These are phyloP conservation scores for Aureobasidium melanogenum DNA, from an alignment of 2,329 filamentous ascomycete genomes.

Conservation along the genomic window DNA sequence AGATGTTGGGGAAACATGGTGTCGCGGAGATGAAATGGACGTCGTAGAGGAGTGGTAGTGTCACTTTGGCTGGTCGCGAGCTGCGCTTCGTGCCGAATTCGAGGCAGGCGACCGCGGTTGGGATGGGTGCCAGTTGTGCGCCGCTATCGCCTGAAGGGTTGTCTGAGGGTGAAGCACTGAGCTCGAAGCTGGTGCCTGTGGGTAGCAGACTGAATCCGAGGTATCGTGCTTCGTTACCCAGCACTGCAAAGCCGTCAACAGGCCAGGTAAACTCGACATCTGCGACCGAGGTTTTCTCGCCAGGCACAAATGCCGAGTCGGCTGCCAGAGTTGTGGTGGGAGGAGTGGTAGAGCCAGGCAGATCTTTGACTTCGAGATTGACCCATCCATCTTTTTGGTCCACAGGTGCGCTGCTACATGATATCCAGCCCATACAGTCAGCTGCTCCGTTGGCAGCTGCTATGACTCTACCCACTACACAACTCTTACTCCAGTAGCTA, in stretches of 20 bases:
- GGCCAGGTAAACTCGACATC: conserved; percentile 28
- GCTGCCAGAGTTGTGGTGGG: conserved; percentile 22
- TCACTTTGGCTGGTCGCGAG: conserved; percentile 9
- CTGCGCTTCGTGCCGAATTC: conserved; percentile 17
- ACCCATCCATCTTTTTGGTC: conserved; percentile 41
- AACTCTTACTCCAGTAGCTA: conserved; percentile 51
- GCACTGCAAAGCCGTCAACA: conserved; percentile 23
- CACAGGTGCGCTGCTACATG: conserved; percentile 29
- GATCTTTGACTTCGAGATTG: conserved; percentile 33
- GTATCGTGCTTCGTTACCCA: conserved; percentile 21
- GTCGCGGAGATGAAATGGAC: conserved; percentile 47
- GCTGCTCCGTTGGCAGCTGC: conserved; percentile 35
- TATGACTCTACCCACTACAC: conserved; percentile 46
- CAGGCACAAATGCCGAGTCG: conserved; percentile 30
- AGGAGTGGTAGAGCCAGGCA: conserved; percentile 15
- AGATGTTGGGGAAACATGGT: conserved; percentile 32
- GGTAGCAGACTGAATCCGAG: conserved; percentile 17
- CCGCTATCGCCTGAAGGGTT: no score
- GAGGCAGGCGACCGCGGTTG: not conserved
- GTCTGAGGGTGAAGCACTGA: not conserved
- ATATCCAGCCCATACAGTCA: conserved; percentile 50
- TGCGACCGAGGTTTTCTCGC: conserved; percentile 17
- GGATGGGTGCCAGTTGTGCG: not conserved
- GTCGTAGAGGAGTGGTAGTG: conserved; percentile 39
- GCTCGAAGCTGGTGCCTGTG: conserved; percentile 2